Evolutionary conservation across 2,329 filamentous ascomycete genomes (phyloP).

Genomic region (Domatiomyces globalis): DNA sequence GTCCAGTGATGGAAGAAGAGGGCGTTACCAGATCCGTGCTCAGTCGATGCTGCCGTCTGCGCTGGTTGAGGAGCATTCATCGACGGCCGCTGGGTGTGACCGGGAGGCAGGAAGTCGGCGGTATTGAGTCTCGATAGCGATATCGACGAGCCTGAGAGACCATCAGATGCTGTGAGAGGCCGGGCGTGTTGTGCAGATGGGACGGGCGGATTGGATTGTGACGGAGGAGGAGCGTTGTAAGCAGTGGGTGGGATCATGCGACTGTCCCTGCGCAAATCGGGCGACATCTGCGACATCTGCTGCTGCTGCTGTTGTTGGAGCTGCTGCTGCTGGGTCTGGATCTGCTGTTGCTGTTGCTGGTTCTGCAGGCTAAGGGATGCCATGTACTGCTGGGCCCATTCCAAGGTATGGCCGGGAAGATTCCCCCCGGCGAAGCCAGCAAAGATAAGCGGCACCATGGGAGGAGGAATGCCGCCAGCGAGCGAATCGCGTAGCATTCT

Average conservation of each 20-base stretch:
- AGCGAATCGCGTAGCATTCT: slow-evolving; percentile 58
- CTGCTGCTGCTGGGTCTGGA: slow-evolving; percentile 16
- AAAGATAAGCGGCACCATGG: slow-evolving; percentile 62
- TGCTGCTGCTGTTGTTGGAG: slow-evolving; percentile 13
- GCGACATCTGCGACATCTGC: slow-evolving; percentile 10
- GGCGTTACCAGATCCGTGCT: slow-evolving; percentile 44
- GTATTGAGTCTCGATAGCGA: slow-evolving; percentile 32
- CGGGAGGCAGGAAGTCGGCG: slow-evolving; percentile 22
- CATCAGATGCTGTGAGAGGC: slow-evolving; percentile 7
- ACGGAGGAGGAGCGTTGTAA: slow-evolving; percentile 18
- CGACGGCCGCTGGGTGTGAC: slow-evolving; percentile 15
- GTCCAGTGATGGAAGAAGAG: slow-evolving; percentile 93
- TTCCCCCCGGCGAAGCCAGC: slow-evolving; percentile 53
- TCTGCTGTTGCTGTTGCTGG: slow-evolving; percentile 28
- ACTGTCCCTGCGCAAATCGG: slow-evolving; percentile 21
- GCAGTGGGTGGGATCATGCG: slow-evolving; percentile 25
- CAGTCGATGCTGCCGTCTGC: slow-evolving; percentile 7
- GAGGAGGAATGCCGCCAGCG: slow-evolving; percentile 55
- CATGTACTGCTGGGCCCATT: slow-evolving; percentile 56
- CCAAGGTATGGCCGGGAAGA: slow-evolving; percentile 46
- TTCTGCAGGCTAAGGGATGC: slow-evolving; percentile 30
- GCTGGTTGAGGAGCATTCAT: slow-evolving; percentile 11
- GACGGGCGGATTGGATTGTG: not conserved
- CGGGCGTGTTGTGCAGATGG: not conserved
- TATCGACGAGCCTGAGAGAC: slow-evolving; percentile 7